phyloP scores from a whole-genome alignment of 345 rosid genomes.

The Aquilaria sinensis region DNA sequence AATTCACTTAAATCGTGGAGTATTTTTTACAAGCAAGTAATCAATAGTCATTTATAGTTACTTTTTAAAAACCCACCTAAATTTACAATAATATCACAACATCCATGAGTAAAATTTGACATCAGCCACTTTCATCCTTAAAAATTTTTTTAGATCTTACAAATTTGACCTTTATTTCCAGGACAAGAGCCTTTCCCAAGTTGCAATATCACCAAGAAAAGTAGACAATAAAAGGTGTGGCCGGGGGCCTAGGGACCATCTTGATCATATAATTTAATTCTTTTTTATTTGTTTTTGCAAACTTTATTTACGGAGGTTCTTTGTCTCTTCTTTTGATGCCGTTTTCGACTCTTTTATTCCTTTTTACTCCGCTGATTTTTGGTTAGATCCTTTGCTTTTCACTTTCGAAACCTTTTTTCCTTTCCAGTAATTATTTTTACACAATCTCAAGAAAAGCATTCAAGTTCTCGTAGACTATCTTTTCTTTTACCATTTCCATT shows the following conservation, averaged over 20 bases:
- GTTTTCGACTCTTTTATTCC: constrained; percentile 12
- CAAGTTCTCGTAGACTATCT: no score
- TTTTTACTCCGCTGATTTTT: background rate
- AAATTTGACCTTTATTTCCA: constrained; percentile 18
- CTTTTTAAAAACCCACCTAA: no score
- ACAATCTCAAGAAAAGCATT: background rate
- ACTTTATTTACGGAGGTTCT: background rate
- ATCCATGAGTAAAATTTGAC: background rate
- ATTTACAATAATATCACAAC: no score
- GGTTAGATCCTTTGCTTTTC: constrained; percentile 6
- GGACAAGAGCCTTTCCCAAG: constrained; percentile 7
- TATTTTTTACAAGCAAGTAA: no score
- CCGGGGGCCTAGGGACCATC: constrained; percentile 16
- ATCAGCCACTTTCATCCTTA: background rate
- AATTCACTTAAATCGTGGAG: no score
- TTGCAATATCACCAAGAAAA: constrained; percentile 15
- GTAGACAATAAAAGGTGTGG: constrained; percentile 5
- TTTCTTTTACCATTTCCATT: no score
- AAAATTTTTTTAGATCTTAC: constrained; percentile 3
- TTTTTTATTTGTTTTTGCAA: background rate
- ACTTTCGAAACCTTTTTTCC: background rate
- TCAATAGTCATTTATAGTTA: no score
- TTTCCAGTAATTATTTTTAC: background rate
- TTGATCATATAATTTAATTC: background rate
- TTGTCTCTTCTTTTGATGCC: constrained; percentile 32